Conservation (phyloP, 1,284 basidiomycete genomes). For the Polyporus tsugae region DNA sequence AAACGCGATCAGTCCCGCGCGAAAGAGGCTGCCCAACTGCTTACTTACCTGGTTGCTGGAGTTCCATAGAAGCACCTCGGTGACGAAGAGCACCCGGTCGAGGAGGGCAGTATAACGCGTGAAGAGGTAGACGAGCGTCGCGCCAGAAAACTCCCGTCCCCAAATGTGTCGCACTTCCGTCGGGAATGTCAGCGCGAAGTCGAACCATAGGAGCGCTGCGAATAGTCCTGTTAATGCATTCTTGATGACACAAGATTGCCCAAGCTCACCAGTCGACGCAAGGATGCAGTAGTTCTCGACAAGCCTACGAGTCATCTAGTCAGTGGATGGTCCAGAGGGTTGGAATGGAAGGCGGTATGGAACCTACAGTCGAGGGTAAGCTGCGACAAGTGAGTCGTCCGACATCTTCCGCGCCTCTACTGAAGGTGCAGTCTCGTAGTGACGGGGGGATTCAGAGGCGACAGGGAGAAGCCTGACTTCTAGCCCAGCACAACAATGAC, state of each 20-base stretch:
- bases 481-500: not conserved
- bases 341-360: not conserved
- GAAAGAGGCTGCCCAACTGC: not conserved
- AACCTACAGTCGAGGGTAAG: conserved; percentile 1
- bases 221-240: too few species aligned
- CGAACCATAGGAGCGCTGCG: conserved; percentile 20
- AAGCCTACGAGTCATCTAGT: not conserved
- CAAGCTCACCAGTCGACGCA: conserved; percentile 2
- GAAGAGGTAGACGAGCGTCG: conserved; percentile 28
- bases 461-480: not conserved
- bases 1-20: not conserved
- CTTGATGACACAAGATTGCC: not conserved
- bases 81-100: conserved; percentile 14
- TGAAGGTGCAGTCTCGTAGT: not conserved
- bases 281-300: conserved; percentile 12
- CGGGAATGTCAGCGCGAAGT: conserved; percentile 26
- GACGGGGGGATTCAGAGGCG: not conserved
- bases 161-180: conserved; percentile 27
- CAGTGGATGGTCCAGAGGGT: not conserved
- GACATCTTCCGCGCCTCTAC: not conserved
- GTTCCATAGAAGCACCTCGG: conserved; percentile 3
- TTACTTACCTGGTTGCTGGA: not conserved
- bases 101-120: conserved; percentile 30
- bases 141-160: conserved; percentile 25
- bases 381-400: not conserved